Conservation (phyloP, 148 eudicot species). For the Amaranthus palmeri region DNA sequence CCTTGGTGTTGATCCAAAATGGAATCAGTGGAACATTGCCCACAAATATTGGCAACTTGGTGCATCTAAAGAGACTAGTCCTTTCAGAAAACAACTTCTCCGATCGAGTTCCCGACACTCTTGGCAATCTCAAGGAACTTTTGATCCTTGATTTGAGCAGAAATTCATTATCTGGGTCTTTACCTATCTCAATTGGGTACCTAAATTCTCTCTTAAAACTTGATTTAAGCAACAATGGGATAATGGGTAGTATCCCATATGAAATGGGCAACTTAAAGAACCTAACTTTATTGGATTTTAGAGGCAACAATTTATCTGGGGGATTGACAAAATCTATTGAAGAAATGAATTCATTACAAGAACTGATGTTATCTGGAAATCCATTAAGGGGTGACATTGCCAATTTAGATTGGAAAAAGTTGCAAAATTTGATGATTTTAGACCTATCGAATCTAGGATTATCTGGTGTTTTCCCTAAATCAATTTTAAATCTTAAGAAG, state of each 20-base stretch:
- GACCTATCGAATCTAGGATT: conserved; percentile 60
- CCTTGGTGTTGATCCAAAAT: conserved; percentile 65
- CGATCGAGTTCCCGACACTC: conserved; percentile 46
- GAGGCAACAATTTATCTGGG: conserved; percentile 59
- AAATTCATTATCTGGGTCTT: conserved; percentile 56
- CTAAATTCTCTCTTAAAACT: conserved; percentile 68
- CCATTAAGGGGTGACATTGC: conserved; percentile 61
- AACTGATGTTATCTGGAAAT: conserved; percentile 63
- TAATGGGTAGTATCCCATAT: conserved; percentile 54
- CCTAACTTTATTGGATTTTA: conserved; percentile 67
- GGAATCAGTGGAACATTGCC: conserved; percentile 61
- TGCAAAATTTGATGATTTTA: conserved; percentile 42
- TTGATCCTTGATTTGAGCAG: conserved; percentile 76
- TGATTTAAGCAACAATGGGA: conserved; percentile 65
- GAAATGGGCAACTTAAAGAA: conserved; percentile 47
- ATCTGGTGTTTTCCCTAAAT: conserved; percentile 62
- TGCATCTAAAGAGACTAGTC: conserved; percentile 52
- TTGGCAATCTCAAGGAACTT: conserved; percentile 53
- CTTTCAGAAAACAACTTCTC: conserved; percentile 48
- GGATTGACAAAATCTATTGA: conserved; percentile 50
- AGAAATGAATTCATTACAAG: conserved; percentile 61
- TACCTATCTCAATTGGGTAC: conserved; percentile 53
- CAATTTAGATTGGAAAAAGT: conserved; percentile 48
- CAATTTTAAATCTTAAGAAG: conserved; percentile 41
- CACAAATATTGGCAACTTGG: conserved; percentile 46